These are phyloP conservation scores for Talaromyces stipitatus DNA, from an alignment of 495 filamentous ascomycete species.

Conservation along the genomic window DNA sequence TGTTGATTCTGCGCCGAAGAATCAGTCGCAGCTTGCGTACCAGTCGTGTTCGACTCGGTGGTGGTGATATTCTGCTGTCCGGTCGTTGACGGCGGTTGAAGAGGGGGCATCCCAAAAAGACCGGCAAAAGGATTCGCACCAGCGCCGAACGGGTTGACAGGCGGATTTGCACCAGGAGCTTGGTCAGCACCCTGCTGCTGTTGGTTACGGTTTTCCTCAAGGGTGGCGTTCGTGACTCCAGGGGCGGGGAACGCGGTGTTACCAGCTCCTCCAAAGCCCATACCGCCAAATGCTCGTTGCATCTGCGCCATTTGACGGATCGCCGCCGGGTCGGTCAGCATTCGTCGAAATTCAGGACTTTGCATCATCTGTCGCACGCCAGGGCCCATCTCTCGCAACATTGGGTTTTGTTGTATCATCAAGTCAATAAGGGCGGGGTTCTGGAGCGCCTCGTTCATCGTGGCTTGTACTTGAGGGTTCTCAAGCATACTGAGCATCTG, in stretches of 20 bases:
- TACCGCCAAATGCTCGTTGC: conserved; percentile 57
- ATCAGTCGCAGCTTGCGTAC: conserved; percentile 18
- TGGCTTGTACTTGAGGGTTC: conserved; percentile 73
- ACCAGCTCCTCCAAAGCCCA: conserved; percentile 31
- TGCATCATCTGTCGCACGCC: conserved; percentile 75
- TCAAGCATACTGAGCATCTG: conserved; percentile 75
- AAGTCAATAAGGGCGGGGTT: conserved; percentile 88
- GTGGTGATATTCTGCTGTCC: not conserved
- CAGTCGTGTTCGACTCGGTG: conserved; percentile 8
- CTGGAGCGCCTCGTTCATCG: conserved; percentile 87
- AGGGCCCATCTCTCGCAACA: conserved; percentile 76
- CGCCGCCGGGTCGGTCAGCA: conserved; percentile 91
- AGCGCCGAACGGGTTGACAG: conserved; percentile 19
- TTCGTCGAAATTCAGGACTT: conserved; percentile 77
- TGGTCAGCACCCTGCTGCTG: conserved; percentile 27
- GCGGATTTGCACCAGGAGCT: conserved; percentile 4
- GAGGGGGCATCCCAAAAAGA: conserved; percentile 44
- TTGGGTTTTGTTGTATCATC: conserved; percentile 84
- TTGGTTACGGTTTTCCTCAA: conserved; percentile 30
- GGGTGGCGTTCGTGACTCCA: conserved; percentile 70
- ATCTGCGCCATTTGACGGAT: conserved; percentile 74
- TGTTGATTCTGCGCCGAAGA: conserved; percentile 16
- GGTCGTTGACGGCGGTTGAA: not conserved
- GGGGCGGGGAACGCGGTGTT: conserved; percentile 72
- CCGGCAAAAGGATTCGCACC: conserved; percentile 66